Evolutionary conservation across 2,329 filamentous ascomycete genomes (phyloP).

Genomic region (Sporothrix phasma): DNA sequence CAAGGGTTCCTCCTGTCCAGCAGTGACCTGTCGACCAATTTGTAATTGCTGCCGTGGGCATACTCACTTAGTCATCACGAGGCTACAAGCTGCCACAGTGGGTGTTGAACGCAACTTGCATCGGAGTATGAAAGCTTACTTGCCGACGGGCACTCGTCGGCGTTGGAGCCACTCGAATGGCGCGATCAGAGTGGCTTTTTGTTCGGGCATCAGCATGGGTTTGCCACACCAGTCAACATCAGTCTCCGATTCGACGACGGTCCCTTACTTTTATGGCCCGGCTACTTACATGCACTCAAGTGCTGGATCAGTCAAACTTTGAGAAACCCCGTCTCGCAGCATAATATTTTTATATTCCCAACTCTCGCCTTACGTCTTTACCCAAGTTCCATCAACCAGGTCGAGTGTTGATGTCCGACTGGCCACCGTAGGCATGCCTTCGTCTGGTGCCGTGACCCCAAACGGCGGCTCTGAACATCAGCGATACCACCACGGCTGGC

Average conservation of each 20-base stretch:
- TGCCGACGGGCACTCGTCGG: constrained; percentile 37
- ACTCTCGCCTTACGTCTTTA: constrained; percentile 26
- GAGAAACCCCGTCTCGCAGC: constrained; percentile 44
- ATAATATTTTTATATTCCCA: constrained; percentile 56
- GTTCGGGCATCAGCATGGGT: constrained; percentile 46
- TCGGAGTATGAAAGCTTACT: constrained; percentile 39
- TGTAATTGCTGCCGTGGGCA: constrained; percentile 48
- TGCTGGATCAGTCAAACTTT: constrained; percentile 52
- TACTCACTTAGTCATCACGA: constrained; percentile 47
- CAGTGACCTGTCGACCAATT: constrained; percentile 45
- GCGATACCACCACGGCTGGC: constrained; percentile 7
- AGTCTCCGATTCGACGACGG: neutral
- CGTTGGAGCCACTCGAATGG: constrained; percentile 23
- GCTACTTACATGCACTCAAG: constrained; percentile 23
- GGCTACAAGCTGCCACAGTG: constrained; percentile 36
- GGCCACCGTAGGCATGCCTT: neutral
- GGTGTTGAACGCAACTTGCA: constrained; percentile 34
- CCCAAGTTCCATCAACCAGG: constrained; percentile 1
- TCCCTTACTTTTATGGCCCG: neutral
- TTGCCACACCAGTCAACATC: constrained; percentile 15
- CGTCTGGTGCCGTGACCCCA: constrained; percentile 2
- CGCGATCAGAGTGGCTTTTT: constrained; percentile 31
- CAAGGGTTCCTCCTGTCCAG: constrained; percentile 51
- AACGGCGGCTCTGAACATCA: neutral
- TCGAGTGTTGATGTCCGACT: constrained; percentile 1